phyloP scores from a whole-genome alignment of 768 basidiomycete species.

The Pleurotus eryngii region DNA sequence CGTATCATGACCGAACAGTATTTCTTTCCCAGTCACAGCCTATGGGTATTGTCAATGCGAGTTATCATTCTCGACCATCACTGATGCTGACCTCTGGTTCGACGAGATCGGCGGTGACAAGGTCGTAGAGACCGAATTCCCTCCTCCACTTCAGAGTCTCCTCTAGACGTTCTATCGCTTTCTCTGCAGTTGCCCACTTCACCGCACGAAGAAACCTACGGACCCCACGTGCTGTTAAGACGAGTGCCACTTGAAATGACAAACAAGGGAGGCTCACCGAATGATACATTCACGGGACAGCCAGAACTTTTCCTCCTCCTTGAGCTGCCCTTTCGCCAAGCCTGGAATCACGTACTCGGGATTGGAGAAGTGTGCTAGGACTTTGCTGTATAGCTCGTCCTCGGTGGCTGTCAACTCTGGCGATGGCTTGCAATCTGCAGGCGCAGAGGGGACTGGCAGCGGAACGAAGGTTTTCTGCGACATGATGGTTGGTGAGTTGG shows the following conservation, averaged over 20 bases:
- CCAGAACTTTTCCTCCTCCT: conserved; percentile 76
- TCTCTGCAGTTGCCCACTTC: conserved; percentile 61
- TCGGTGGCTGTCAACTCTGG: conserved; percentile 39
- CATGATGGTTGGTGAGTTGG: conserved; percentile 14
- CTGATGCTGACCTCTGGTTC: conserved; percentile 62
- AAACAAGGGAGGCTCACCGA: conserved; percentile 35
- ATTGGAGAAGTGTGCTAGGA: conserved; percentile 59
- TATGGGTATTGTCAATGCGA: conserved; percentile 18
- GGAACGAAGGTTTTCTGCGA: conserved; percentile 31
- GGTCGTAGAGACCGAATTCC: conserved; percentile 70
- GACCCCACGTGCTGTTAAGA: no score
- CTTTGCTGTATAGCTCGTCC: conserved; percentile 45
- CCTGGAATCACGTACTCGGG: conserved; percentile 50
- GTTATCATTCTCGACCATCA: neutral
- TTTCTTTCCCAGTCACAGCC: conserved; percentile 80
- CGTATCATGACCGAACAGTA: conserved; percentile 74
- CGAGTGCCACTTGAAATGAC: neutral
- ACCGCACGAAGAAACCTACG: conserved; percentile 70
- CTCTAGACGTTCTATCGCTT: conserved; percentile 64
- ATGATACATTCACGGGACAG: conserved; percentile 73
- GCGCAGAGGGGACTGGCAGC: conserved; percentile 26
- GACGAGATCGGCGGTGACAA: conserved; percentile 56
- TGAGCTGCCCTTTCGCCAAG: conserved; percentile 42
- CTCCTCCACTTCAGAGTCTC: conserved; percentile 76
- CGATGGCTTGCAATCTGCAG: conserved; percentile 27